These are phyloP conservation scores for Proliferodiscus dingleyae DNA, from an alignment of 2,329 filamentous ascomycete genomes.

Conservation along the genomic window DNA sequence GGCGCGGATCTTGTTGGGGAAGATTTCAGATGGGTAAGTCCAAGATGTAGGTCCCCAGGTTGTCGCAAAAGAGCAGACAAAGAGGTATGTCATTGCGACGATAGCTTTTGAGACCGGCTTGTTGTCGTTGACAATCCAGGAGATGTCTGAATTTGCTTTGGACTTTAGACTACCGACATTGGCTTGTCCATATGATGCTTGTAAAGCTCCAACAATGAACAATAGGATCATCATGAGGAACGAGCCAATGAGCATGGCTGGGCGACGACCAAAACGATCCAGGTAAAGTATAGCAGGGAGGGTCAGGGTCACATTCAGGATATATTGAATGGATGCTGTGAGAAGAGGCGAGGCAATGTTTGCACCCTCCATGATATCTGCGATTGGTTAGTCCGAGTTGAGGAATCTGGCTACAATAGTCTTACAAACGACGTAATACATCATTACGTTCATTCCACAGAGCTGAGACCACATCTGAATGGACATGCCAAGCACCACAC, in stretches of 20 bases:
- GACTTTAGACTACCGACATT: constrained; percentile 38
- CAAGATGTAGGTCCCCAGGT: constrained; percentile 48
- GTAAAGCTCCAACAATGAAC: constrained; percentile 57
- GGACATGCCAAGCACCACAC: constrained; percentile 65
- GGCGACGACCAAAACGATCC: constrained; percentile 70
- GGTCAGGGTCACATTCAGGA: constrained; percentile 77
- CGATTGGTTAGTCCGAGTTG: constrained; percentile 4
- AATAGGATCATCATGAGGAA: constrained; percentile 59
- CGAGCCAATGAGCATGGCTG: constrained; percentile 59
- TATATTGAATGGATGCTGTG: constrained; percentile 65
- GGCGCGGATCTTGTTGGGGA: constrained; percentile 63
- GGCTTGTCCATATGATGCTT: constrained; percentile 53
- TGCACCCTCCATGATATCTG: constrained; percentile 63
- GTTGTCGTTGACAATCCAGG: constrained; percentile 52
- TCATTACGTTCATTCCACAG: constrained; percentile 70
- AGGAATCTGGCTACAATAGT: neutral
- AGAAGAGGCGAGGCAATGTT: constrained; percentile 54
- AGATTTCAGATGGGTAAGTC: constrained; percentile 64
- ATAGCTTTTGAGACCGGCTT: constrained; percentile 55
- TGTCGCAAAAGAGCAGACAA: constrained; percentile 64
- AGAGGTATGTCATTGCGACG: constrained; percentile 67
- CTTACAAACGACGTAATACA: constrained; percentile 63
- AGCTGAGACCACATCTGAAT: constrained; percentile 74
- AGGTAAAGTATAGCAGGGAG: constrained; percentile 70
- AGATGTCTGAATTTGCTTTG: constrained; percentile 42